Evolutionary conservation across 129 eudicot species (phyloP), one percentile per base, ranked within the genome.

Genomic region (Lactuca saligna): DNA sequence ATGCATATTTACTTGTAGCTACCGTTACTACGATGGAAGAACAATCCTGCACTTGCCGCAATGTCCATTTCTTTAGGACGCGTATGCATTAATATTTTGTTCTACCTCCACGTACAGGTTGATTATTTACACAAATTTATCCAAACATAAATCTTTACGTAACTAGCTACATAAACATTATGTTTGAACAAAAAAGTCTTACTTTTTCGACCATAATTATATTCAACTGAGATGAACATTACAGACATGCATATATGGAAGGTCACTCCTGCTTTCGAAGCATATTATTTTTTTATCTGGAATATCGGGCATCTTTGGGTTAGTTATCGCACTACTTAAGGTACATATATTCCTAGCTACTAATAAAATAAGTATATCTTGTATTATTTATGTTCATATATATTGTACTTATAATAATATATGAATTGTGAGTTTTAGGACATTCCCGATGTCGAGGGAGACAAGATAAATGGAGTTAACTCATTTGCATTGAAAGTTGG

Each of bases 391-490:
- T 20, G 20, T 20, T 20, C 0, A 20, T 20, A 20, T 20, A 55
- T 54, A 35, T 35, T 39, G n/a, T 17, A 10, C 16, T 54, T 71
- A 13, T 71, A 13, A 61, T 17, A 17, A 20, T 20, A 20, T 20
- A 20, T 20, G 1, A 20, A 20, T 20, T 32, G 29, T 11, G 20
- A 17, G 48, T 53, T 34, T 57, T 20, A 75, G 79, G 79, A 75
- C 11, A 53, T 75, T 75, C 79, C 79, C 58, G 79, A 75, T 66
- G 74, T 75, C 10, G 79, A 75, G 55, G 79, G 79, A 57, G 79
- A 75, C 33, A 75, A 66, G 63, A 51, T 75, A 8, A 66, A 75
- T 25, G 79, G 79, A 29, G 66, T 75, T 25, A 66, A 58, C 62
- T 75, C 79, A 15, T 37, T 75, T 9, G 79, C 79, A 20, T 75